These are phyloP conservation scores for Sphagnurus paluster DNA, from an alignment of 1,284 basidiomycete species.

Conservation along the genomic window DNA sequence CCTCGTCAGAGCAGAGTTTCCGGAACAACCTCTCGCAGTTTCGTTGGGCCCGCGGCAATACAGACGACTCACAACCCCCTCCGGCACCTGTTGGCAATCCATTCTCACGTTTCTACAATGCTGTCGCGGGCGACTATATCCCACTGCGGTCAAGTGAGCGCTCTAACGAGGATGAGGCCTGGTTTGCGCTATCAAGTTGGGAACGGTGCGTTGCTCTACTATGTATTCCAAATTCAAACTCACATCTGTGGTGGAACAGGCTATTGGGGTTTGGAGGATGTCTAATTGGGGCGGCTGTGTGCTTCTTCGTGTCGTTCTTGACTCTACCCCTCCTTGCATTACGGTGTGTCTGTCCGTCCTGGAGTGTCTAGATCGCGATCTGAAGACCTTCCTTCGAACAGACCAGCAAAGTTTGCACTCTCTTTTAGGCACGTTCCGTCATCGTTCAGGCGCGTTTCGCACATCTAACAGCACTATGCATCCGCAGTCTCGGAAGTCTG, in stretches of 20 bases:
- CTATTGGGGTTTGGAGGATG: conserved; percentile 94
- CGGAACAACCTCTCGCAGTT: conserved; percentile 76
- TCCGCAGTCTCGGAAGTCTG: conserved; percentile 70
- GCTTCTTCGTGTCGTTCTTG: conserved; percentile 94
- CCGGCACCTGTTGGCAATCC: conserved; percentile 41
- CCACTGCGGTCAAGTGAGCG: conserved; percentile 83
- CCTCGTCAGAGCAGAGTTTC: conserved; percentile 66
- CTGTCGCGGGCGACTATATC: conserved; percentile 79
- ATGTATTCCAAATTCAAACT: not conserved
- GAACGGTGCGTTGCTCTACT: conserved; percentile 57
- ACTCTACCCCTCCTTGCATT: conserved; percentile 78
- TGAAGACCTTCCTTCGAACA: conserved; percentile 28
- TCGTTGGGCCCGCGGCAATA: conserved; percentile 78
- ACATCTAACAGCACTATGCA: conserved; percentile 13
- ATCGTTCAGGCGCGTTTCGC: not conserved
- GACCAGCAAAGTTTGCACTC: conserved; percentile 87
- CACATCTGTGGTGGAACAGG: conserved; percentile 38
- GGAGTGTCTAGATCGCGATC: not conserved
- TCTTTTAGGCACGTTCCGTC: conserved; percentile 68
- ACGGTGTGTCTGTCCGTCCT: conserved; percentile 16
- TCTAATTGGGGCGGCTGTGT: conserved; percentile 86
- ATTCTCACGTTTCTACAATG: conserved; percentile 78
- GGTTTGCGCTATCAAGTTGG: conserved; percentile 91
- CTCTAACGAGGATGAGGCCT: conserved; percentile 96
- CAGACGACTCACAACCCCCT: conserved; percentile 60